Conservation (phyloP, 352 stramenopile genomes). For the Pythium guiyangense region DNA sequence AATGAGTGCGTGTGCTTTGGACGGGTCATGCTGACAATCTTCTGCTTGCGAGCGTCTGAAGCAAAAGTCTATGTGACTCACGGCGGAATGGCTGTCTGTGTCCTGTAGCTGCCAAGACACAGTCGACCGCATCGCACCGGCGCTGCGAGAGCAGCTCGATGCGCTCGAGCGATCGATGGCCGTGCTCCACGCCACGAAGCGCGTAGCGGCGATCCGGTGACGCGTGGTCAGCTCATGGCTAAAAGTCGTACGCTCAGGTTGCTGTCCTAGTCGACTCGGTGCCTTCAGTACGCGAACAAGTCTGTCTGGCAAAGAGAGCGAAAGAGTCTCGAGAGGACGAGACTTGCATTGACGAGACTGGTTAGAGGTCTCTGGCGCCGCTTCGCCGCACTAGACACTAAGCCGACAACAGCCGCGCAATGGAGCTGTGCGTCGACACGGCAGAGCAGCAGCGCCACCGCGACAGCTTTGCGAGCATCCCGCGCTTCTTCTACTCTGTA, state of each 20-base stretch:
- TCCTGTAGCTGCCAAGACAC: conserved; percentile 31
- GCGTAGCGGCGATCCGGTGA: not conserved
- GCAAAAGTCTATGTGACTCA: not conserved
- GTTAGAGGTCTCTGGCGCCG: too few relatives aligned
- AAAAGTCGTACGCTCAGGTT: too few relatives aligned
- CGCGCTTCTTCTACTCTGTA: conserved; percentile 46
- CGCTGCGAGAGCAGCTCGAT: conserved; percentile 29
- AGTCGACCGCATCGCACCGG: conserved; percentile 26
- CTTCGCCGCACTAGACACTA: too few relatives aligned
- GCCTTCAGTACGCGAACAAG: too few relatives aligned
- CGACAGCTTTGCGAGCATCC: conserved; percentile 19
- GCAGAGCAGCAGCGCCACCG: not conserved
- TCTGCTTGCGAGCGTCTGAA: not conserved
- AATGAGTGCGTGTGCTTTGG: conserved; percentile 20
- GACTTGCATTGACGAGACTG: too few relatives aligned
- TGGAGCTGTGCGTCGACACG: conserved; percentile 10
- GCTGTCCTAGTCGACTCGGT: too few relatives aligned
- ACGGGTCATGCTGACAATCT: not conserved
- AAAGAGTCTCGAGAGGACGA: too few relatives aligned
- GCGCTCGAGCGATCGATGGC: conserved; percentile 24
- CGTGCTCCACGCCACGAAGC: conserved; percentile 4
- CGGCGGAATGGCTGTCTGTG: not conserved
- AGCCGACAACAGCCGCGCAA: not conserved
- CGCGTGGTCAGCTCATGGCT: not conserved
- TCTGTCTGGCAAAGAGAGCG: too few relatives aligned